Evolutionary conservation across 2,329 filamentous ascomycete species (phyloP).

Genomic region (Aspergillus ochraceoroseus): DNA sequence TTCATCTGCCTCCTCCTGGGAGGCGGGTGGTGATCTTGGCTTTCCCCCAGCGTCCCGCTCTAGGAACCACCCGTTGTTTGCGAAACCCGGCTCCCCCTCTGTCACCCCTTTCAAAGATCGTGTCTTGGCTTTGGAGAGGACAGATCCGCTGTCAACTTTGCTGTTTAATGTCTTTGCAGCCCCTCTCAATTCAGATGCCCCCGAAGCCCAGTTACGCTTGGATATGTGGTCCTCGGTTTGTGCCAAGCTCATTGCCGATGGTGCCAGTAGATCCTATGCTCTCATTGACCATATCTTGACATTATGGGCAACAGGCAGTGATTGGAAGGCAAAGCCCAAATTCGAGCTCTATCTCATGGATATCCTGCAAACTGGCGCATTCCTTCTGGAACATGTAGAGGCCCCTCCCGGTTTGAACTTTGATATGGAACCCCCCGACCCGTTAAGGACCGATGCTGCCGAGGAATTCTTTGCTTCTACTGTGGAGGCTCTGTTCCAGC

Average conservation of each 20-base stretch:
- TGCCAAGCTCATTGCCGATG: constrained; percentile 73
- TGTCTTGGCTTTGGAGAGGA: constrained; percentile 80
- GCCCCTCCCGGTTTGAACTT: constrained; percentile 68
- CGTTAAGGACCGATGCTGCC: constrained; percentile 73
- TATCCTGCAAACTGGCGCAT: constrained; percentile 85
- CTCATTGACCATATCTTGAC: constrained; percentile 81
- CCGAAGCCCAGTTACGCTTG: constrained; percentile 72
- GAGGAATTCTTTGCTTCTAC: constrained; percentile 86
- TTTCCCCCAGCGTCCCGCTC: constrained; percentile 60
- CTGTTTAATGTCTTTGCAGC: constrained; percentile 87
- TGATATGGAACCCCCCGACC: constrained; percentile 60
- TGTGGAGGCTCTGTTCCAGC: constrained; percentile 72
- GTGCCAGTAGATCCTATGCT: constrained; percentile 69
- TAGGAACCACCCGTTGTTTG: constrained; percentile 47
- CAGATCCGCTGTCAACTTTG: constrained; percentile 77
- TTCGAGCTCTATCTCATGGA: constrained; percentile 95
- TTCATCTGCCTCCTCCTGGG: constrained; percentile 71
- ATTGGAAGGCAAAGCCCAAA: constrained; percentile 84
- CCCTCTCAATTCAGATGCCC: constrained; percentile 72
- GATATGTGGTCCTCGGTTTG: constrained; percentile 86
- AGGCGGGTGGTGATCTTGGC: constrained; percentile 73
- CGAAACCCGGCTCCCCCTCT: constrained; percentile 46
- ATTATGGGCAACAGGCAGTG: constrained; percentile 77
- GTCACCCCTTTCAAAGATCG: constrained; percentile 68
- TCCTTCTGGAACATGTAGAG: constrained; percentile 79